These are phyloP conservation scores for Helichrysum umbraculigerum DNA, from an alignment of 129 eudicot genomes.

Conservation along the genomic window DNA sequence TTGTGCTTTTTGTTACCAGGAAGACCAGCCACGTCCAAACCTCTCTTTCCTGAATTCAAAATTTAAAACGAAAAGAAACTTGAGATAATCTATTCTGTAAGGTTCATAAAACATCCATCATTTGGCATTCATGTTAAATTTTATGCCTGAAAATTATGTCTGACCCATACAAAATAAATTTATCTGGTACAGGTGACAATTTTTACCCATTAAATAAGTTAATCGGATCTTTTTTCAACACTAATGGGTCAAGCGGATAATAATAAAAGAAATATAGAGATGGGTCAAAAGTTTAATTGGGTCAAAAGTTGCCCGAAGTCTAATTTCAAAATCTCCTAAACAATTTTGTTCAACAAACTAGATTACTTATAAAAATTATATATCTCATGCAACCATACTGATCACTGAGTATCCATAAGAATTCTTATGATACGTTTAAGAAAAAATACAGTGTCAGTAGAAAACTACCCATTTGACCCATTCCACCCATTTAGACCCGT, in stretches of 20 bases:
- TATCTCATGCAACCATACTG: not conserved
- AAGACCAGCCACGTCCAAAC: slow-evolving; percentile 8
- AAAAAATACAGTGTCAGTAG: too few species aligned
- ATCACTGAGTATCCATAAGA: not conserved
- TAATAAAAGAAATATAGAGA: not conserved
- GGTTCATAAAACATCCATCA: not conserved
- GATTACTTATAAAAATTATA: not conserved
- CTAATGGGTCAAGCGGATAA: not conserved
- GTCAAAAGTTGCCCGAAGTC: not conserved
- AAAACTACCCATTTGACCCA: not conserved
- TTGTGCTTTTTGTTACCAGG: slow-evolving; percentile 32
- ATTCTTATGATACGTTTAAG: too few species aligned
- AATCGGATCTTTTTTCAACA: not conserved
- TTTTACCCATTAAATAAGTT: not conserved
- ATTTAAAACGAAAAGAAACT: not conserved
- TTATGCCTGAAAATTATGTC: not conserved
- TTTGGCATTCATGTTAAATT: too few species aligned
- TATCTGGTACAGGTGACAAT: not conserved
- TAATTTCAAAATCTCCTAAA: not conserved
- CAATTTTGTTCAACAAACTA: not conserved
- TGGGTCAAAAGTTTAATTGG: not conserved
- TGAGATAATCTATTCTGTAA: not conserved
- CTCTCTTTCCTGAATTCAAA: not conserved
- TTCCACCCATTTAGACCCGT: too few species aligned
- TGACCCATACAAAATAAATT: not conserved